These are phyloP conservation scores for Trametes polyzona DNA, from an alignment of 1,284 basidiomycete genomes.

Conservation along the genomic window DNA sequence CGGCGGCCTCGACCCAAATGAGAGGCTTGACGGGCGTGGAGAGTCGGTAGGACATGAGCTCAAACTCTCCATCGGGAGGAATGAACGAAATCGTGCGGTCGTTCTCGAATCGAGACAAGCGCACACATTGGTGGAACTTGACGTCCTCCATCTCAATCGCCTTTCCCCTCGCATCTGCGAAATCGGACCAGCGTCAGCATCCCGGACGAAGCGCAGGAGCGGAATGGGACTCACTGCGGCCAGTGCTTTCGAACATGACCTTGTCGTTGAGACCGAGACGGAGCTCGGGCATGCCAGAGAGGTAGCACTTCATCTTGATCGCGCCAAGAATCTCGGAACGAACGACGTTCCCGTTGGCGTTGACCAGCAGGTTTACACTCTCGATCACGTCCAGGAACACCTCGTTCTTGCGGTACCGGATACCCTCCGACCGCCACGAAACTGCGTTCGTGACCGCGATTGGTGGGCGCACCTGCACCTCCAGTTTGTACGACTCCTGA, in stretches of 20 bases:
- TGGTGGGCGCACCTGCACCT: slow-evolving; percentile 94
- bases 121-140: slow-evolving; percentile 99
- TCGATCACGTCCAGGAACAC: slow-evolving; percentile 99
- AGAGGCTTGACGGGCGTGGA: slow-evolving; percentile 97
- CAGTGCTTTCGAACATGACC: slow-evolving; percentile 99
- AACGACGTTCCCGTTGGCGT: slow-evolving; percentile 96
- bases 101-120: slow-evolving; percentile 98
- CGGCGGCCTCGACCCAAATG: slow-evolving; percentile 97
- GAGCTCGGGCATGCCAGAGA: slow-evolving; percentile 98
- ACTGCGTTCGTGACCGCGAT: slow-evolving; percentile 99
- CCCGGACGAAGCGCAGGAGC: neutral
- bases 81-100: slow-evolving; percentile 99
- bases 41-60: slow-evolving; percentile 96
- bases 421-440: slow-evolving; percentile 98
- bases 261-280: slow-evolving; percentile 97
- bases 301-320: slow-evolving; percentile 99
- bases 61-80: slow-evolving; percentile 98
- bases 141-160: slow-evolving; percentile 99
- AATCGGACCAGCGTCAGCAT: neutral
- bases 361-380: slow-evolving; percentile 96
- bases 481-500: slow-evolving; percentile 98
- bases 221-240: slow-evolving; percentile 74
- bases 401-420: slow-evolving; percentile 98
- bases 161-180: slow-evolving; percentile 89
- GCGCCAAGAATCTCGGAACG: slow-evolving; percentile 97